Conservation (phyloP, 148 eudicot species). For the Drosera capensis region DNA sequence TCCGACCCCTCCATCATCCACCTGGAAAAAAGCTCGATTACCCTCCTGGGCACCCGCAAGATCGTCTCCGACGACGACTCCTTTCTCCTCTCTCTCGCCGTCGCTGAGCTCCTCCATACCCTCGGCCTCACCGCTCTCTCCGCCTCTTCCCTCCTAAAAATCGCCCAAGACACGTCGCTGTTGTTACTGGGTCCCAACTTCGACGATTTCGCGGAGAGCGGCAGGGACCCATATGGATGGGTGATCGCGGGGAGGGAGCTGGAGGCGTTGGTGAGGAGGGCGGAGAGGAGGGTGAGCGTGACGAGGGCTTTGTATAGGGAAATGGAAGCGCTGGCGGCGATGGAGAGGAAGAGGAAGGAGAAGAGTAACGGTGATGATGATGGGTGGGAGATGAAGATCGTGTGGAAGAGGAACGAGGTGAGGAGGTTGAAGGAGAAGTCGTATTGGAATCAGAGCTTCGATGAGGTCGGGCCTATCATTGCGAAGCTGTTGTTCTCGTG, state of each 20-base stretch:
- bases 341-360: conserved; percentile 18
- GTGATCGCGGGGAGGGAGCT: conserved; percentile 38
- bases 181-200: conserved; percentile 25
- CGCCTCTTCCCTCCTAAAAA: conserved; percentile 21
- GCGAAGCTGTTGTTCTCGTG: conserved; percentile 46
- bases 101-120: conserved; percentile 49
- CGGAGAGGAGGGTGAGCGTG: conserved; percentile 30
- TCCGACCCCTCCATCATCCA: conserved; percentile 41
- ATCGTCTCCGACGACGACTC: conserved; percentile 67
- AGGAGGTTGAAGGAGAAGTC: conserved; percentile 54
- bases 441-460: conserved; percentile 53
- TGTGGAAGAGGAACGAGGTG: conserved; percentile 56
- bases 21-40: conserved; percentile 31
- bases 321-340: conserved; percentile 40
- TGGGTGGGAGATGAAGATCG: conserved; percentile 19
- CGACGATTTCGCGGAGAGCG: conserved; percentile 44
- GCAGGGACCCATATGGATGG: conserved; percentile 51
- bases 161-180: conserved; percentile 34
- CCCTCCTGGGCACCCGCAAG: conserved; percentile 51
- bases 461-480: conserved; percentile 30
- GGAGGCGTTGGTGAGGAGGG: conserved; percentile 32
- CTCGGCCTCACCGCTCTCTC: conserved; percentile 28
- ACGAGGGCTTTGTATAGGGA: conserved; percentile 49
- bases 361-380: conserved; percentile 5
- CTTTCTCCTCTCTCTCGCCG: conserved; percentile 54